Base-by-base conservation (phyloP, 2,329 filamentous ascomycete species). In the Juglanconis sp. region DNA sequence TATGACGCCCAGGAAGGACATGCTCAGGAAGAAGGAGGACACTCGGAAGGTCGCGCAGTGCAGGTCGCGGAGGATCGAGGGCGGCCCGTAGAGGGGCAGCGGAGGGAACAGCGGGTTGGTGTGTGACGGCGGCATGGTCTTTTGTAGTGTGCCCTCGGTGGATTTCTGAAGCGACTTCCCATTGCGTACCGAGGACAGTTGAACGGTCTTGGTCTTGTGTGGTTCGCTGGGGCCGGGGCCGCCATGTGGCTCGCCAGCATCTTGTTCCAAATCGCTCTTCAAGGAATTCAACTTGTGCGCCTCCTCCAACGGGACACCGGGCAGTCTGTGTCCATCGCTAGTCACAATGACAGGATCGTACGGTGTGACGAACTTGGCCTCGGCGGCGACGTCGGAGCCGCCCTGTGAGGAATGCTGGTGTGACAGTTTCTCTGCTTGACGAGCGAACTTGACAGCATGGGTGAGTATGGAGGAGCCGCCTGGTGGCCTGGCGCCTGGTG, bases 41-140 rank as follows among this genome's bases (percentile, higher is more conserved):
- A 83, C 65, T 9, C 87, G 82, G 62, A 95, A 89, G 15, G 81
- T 76, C 35, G 81, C 72, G 69, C 85, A 90, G 65, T 93, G 88
- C 1, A 92, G 36, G 36, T 85, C 79, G 52, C 87, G 81, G n/a
- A 88, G 60, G 0, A 83, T 55, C 0, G 89, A 87, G 0, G 92
- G 87, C 0, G 91, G 88, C 0, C 90, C 90, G 67, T 96, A 96
- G 1, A 91, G 77, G 0, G 92, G 92, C 8, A 96, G 74, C 2
- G 91, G 90, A 5, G 92, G 92, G 65, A 97, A 97, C 5, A 96
- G 77, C 3, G 91, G 89, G 66, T 93, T 88, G 2, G 90, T 93
- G 64, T 85, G 82, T 7, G 87, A 87, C 1, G 87, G 85, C 0
- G 89, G 87, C 74, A 80, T 81, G 13, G 79, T 70, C 60, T 71